Base-by-base conservation (phyloP, 176 grass and related monocot genomes). In the Zea luxurians region DNA sequence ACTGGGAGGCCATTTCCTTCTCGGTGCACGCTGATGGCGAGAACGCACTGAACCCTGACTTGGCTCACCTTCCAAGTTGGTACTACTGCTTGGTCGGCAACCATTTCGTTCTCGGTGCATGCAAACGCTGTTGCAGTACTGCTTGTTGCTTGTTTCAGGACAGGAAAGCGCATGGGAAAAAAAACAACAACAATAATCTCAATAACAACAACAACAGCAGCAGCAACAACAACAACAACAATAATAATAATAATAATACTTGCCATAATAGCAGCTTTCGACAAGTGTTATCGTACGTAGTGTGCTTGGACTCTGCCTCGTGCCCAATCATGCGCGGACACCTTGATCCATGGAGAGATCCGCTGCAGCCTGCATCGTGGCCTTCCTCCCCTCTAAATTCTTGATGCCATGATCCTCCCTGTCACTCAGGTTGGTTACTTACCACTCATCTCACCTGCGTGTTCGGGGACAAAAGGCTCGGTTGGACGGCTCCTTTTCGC, bases 301-400 rank as follows among this genome's bases (percentile, higher is more conserved):
- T 27, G 58, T 65, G 12, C 13, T 66, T 45, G 73, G 16, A 44
- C 58, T 43, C 64, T 82, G 78, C 64, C 27, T 64, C 17, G 4
- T 48, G 57, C 48, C 37, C 84, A 87, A 83, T 73, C 74, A 66
- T 48, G 42, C 11, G 70, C 43, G 57, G 62, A 84, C 81, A 80
- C 27, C 38, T 48, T 75, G 46, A 75, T 74, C 63, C 81, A 71
- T 70, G 40, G 76, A 70, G 81, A 88, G 81, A 88, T 88, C 46
- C 63, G 50, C 8, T 69, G 46, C 63, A 73, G 34, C 81, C 8
- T 69, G 46, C 63, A 73, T n/a, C 81, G 71, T 36, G 54, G 43
- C 43, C 68, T 61, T 71, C 70, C 72, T 68, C 54, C 47, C 21
- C 38, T 27, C 47, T 27, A 34, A 62, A 84, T 70, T 84, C 76